A percentile compares a stretch with the other conserved stretches of the same genome.
These are phyloP conservation scores for Nosema muscidifuracis DNA, from an alignment of 371 early-diverging fungal genomes.

Conservation along the genomic window DNA sequence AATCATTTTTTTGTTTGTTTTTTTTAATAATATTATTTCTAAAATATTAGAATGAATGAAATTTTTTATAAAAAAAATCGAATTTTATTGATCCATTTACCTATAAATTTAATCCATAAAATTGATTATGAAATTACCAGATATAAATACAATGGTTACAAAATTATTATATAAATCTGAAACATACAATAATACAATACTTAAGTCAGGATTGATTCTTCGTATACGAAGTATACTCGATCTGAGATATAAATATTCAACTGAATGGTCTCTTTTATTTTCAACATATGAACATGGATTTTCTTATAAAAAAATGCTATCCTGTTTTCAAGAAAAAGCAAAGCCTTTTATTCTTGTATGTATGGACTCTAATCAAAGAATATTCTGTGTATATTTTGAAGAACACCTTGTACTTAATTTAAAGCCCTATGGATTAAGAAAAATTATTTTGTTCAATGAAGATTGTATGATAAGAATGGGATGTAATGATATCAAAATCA, in stretches of 20 bases:
- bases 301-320: constrained; percentile 11
- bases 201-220: neutral
- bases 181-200: constrained; percentile 1
- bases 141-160: neutral
- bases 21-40: neutral
- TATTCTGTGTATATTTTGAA: constrained; percentile 16
- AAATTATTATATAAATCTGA: neutral
- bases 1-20: neutral
- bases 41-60: neutral
- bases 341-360: constrained; percentile 16
- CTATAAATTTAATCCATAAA: neutral
- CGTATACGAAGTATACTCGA: neutral
- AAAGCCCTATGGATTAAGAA: neutral
- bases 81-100: neutral
- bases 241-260: constrained; percentile 15
- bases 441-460: neutral
- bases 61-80: neutral
- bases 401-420: neutral
- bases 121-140: neutral
- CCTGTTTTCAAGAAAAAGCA: neutral
- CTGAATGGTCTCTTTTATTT: constrained; percentile 2
- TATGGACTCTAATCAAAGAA: neutral
- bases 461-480: neutral
- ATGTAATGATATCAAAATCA: neutral
- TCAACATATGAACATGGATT: constrained; percentile 24